phyloP scores from a whole-genome alignment of 2,329 filamentous ascomycete species.

The Colletotrichum plurivorum region DNA sequence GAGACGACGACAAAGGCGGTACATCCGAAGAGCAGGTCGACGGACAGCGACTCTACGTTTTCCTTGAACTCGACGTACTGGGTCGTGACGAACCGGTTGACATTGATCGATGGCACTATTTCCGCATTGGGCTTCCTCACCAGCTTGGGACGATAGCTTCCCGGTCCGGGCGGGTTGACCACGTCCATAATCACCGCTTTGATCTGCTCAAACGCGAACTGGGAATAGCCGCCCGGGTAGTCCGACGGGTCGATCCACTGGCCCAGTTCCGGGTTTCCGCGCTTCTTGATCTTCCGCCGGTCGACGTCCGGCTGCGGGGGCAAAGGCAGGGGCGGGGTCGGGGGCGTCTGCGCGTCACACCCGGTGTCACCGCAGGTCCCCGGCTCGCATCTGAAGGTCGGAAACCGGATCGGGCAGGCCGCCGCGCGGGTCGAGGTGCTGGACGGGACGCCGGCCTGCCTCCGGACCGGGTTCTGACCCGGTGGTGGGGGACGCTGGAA shows the following conservation, averaged over 20 bases:
- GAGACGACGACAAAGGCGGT: background rate
- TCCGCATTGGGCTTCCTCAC: background rate
- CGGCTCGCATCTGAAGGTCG: background rate
- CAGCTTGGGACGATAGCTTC: background rate
- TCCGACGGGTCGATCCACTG: background rate
- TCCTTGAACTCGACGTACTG: background rate
- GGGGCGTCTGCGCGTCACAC: background rate
- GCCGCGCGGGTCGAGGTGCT: background rate
- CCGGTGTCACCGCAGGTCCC: background rate
- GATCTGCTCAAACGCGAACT: background rate
- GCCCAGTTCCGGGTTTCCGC: background rate
- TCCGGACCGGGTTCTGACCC: too few relatives aligned
- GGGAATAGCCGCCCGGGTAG: background rate
- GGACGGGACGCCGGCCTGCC: background rate
- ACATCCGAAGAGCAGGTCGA: background rate
- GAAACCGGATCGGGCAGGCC: background rate
- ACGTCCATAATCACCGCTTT: background rate
- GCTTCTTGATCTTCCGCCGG: background rate
- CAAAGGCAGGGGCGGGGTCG: background rate
- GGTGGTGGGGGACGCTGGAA: background rate
- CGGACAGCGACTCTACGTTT: background rate
- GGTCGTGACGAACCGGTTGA: background rate
- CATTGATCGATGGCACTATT: background rate
- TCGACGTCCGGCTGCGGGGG: background rate
- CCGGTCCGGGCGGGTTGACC: background rate